These are phyloP conservation scores for Schizopora paradoxa DNA, from an alignment of 1,284 basidiomycete species.

Conservation along the genomic window DNA sequence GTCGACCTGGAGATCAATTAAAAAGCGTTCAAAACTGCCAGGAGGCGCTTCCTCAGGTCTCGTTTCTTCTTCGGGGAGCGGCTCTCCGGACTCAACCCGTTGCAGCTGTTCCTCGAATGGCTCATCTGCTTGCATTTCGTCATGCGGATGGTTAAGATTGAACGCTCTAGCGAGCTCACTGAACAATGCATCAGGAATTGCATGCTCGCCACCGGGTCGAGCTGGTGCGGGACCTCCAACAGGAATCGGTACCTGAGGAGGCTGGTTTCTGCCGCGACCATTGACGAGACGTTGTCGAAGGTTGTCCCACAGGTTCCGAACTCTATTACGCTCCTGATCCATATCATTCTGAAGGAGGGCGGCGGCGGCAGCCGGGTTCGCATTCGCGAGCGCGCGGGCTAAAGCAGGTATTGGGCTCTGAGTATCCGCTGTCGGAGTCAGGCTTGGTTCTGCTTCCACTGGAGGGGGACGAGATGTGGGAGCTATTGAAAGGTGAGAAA, in stretches of 20 bases:
- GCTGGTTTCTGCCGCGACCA: slow-evolving; percentile 16
- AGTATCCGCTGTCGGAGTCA: background rate
- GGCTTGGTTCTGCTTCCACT: background rate
- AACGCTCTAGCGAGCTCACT: slow-evolving; percentile 74
- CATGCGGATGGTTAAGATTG: slow-evolving; percentile 59
- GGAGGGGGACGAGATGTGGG: slow-evolving; percentile 15
- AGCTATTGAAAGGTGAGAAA: too few relatives aligned
- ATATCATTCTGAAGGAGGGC: slow-evolving; percentile 21
- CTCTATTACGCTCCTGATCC: slow-evolving; percentile 28
- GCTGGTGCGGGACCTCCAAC: slow-evolving; percentile 6
- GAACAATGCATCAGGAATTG: slow-evolving; percentile 58
- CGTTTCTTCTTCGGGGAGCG: slow-evolving; percentile 15
- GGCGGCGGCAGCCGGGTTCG: slow-evolving; percentile 9
- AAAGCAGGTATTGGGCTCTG: slow-evolving; percentile 2
- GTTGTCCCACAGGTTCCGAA: slow-evolving; percentile 58
- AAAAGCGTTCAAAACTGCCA: slow-evolving; percentile 71
- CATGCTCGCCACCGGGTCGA: slow-evolving; percentile 31
- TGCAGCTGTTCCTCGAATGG: background rate
- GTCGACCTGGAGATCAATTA: slow-evolving; percentile 67
- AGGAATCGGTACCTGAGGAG: background rate
- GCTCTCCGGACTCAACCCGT: slow-evolving; percentile 7
- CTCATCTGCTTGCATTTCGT: slow-evolving; percentile 20
- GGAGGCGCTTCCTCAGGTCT: slow-evolving; percentile 41
- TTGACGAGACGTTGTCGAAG: slow-evolving; percentile 61
- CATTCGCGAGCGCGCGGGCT: slow-evolving; percentile 11